Evolutionary conservation across 108 stramenopile genomes (phyloP).

Genomic region (Bacterosira constricta): DNA sequence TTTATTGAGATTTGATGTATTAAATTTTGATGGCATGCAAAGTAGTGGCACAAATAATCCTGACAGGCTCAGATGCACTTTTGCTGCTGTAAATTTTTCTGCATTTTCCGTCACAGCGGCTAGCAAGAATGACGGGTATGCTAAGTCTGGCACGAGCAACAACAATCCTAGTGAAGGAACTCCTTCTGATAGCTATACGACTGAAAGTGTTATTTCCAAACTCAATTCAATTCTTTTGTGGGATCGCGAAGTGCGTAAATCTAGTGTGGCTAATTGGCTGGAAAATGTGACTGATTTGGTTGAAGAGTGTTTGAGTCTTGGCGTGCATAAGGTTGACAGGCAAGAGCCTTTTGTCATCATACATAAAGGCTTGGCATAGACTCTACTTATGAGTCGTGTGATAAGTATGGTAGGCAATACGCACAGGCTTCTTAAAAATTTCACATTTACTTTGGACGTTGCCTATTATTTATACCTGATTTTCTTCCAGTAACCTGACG

Average conservation of each 20-base stretch:
- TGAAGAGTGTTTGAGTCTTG: slow-evolving; percentile 21
- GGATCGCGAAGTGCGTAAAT: slow-evolving; percentile 19
- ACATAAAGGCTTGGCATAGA: too few relatives aligned
- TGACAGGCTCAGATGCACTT: slow-evolving; percentile 9
- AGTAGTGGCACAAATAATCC: not conserved
- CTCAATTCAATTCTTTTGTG: slow-evolving; percentile 16
- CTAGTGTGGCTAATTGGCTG: slow-evolving; percentile 4
- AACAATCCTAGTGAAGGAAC: not conserved
- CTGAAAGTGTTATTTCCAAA: slow-evolving; percentile 12
- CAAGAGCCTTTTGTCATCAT: too few relatives aligned
- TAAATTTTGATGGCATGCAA: slow-evolving; percentile 1
- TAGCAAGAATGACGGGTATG: not conserved
- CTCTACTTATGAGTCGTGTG: too few relatives aligned
- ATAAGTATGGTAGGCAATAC: too few relatives aligned
- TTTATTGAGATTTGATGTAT: slow-evolving; percentile 19
- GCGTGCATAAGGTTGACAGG: slow-evolving; percentile 10
- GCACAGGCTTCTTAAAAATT: not conserved
- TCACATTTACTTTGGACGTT: not conserved
- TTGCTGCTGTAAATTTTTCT: slow-evolving; percentile 5
- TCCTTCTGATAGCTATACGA: not conserved
- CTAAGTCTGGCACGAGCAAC: not conserved
- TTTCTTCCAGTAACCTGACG: slow-evolving; percentile 12
- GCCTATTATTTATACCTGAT: not conserved
- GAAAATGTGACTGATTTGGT: not conserved
- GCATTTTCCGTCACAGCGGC: slow-evolving; percentile 3